Base-by-base conservation (phyloP, 345 rosid species). In the Hevea brasiliensis region DNA sequence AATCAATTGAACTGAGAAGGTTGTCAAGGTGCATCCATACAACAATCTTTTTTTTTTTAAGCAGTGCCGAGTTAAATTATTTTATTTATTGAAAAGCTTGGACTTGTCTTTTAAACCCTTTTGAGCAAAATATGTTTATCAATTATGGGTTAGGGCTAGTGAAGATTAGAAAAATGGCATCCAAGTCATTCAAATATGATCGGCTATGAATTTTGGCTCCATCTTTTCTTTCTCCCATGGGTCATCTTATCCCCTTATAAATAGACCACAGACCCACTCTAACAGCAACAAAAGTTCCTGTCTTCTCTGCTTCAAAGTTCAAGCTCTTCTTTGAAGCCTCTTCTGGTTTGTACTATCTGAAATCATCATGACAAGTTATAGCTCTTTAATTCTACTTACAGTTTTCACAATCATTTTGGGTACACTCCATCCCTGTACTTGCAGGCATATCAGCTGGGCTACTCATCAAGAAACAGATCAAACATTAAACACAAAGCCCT, bases 401-500 rank as follows among this genome's bases (percentile, higher is more conserved):
- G 11, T 77, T 50, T n/a, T 73, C 57, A 47, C 61, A 55, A 35
- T 77, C 35, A 17, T 86, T 71, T 40, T 75, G 15, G 47, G 81
- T 11, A 7, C 55, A 3, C 21, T 77, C 61, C 76, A 80, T 80
- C 75, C 65, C 14, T 73, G 73, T 62, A 57, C 50, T 26, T 73
- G 84, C 56, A 80, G 84, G 72, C 72, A 68, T 18, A 13, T 72
- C 68, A 35, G 47, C 47, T n/a, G 14, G 57, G 65, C 71, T 58
- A 1, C 71, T 23, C 3, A 56, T 68, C 56, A 26, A 47, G 76
- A 68, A 67, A 62, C 70, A 76, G 47, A 71, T 26, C 71, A 37
- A 24, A 69, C 24, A 45, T 35, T 45, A 18, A 61, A 61, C 50
- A 42, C 67, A 15, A 63, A 62, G 50, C 26, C 67, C 48, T 57